Conservation (phyloP, 2,329 filamentous ascomycete genomes). For the Exserohilum turcica region DNA sequence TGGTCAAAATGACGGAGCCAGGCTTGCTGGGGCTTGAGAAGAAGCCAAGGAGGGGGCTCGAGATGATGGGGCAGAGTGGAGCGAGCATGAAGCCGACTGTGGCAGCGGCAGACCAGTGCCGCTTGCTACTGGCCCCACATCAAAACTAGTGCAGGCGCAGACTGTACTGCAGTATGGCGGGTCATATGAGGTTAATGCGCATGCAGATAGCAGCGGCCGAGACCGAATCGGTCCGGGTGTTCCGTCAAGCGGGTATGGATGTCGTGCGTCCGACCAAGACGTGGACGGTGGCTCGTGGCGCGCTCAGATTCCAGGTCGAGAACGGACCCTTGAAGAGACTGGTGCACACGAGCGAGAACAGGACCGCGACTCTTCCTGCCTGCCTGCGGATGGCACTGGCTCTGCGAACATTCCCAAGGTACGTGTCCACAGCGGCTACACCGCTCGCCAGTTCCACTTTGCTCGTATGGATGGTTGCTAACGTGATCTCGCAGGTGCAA, state of each 20-base stretch:
- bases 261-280: neutral
- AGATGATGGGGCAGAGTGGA: slow-evolving; percentile 49
- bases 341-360: neutral
- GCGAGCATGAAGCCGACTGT: slow-evolving; percentile 39
- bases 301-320: neutral
- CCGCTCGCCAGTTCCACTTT: neutral
- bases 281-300: neutral
- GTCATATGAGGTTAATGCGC: neutral
- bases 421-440: neutral
- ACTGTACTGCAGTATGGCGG: slow-evolving; percentile 6
- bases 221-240: neutral
- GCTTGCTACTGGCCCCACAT: slow-evolving; percentile 14
- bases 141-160: slow-evolving; percentile 2
- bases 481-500: slow-evolving; percentile 7
- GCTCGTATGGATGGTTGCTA: slow-evolving; percentile 62
- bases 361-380: slow-evolving; percentile 5
- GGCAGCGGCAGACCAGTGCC: slow-evolving; percentile 43
- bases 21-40: slow-evolving; percentile 29
- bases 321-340: neutral
- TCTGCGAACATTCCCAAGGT: slow-evolving; percentile 2
- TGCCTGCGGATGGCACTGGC: neutral
- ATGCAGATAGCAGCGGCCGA: neutral
- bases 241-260: neutral
- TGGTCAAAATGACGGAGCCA: slow-evolving; percentile 30
- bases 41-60: slow-evolving; percentile 47